These are phyloP conservation scores for Cyclostephanos tholiformis DNA, from an alignment of 108 stramenopile species.

Conservation along the genomic window DNA sequence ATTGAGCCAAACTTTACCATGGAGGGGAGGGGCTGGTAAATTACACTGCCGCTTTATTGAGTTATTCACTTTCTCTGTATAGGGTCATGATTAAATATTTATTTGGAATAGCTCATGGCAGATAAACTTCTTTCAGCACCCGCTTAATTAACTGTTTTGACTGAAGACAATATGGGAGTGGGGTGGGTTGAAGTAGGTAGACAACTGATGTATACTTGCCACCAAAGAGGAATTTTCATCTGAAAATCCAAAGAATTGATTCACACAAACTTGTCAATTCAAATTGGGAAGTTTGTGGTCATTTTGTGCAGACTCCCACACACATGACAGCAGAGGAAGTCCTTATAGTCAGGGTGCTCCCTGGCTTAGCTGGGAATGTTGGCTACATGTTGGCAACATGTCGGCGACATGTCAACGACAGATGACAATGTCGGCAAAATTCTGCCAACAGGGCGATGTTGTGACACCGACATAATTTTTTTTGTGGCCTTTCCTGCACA, in stretches of 20 bases:
- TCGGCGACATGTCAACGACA: no score
- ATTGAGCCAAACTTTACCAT: no score
- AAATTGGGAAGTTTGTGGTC: constrained; percentile 17
- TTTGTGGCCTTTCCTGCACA: no score
- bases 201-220: constrained; percentile 20
- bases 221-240: no score
- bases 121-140: background rate
- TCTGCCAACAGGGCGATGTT: no score
- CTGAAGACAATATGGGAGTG: constrained; percentile 28
- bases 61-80: background rate
- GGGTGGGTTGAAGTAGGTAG: constrained; percentile 36
- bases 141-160: constrained; percentile 14
- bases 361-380: no score
- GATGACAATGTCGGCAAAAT: no score
- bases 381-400: no score
- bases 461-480: no score
- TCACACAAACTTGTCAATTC: background rate
- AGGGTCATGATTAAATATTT: background rate
- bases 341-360: background rate
- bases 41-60: no score
- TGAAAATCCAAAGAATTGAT: constrained; percentile 11
- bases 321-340: constrained; percentile 1
- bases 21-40: no score
- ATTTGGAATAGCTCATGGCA: no score
- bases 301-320: constrained; percentile 42